Conservation (phyloP, 495 filamentous ascomycete species). For the Penicillium roqueforti region DNA sequence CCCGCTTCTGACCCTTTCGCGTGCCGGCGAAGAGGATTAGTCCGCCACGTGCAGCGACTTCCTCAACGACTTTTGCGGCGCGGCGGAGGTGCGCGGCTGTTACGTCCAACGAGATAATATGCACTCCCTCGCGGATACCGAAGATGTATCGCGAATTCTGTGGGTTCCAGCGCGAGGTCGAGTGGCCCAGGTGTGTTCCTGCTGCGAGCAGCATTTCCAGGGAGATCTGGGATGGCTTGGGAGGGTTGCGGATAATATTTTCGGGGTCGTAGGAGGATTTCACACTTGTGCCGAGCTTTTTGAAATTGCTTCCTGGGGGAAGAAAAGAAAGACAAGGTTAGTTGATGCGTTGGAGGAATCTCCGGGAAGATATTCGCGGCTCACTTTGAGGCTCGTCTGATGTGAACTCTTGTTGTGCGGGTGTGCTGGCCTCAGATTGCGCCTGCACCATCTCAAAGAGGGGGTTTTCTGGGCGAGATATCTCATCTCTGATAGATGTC, state of each 20-base stretch:
- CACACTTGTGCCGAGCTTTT: constrained; percentile 29
- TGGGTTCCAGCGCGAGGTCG: constrained; percentile 92
- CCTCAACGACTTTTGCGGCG: constrained; percentile 82
- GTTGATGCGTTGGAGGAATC: not conserved
- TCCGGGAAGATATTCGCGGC: constrained; percentile 5
- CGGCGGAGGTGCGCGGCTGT: constrained; percentile 85
- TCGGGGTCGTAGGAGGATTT: constrained; percentile 58
- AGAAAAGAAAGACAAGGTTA: not conserved
- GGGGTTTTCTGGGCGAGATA: constrained; percentile 13
- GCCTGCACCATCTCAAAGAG: constrained; percentile 15
- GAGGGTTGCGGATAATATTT: constrained; percentile 63
- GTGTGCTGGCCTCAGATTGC: constrained; percentile 5
- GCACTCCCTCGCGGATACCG: constrained; percentile 82
- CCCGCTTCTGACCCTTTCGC: constrained; percentile 67
- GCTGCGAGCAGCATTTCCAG: constrained; percentile 89
- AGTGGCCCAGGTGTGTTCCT: constrained; percentile 87
- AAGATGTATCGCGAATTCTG: constrained; percentile 93
- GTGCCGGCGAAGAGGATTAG: constrained; percentile 90
- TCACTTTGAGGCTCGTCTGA: constrained; percentile 20
- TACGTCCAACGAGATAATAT: constrained; percentile 87
- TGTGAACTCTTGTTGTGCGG: constrained; percentile 2
- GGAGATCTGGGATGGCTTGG: constrained; percentile 70
- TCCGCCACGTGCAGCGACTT: constrained; percentile 77
- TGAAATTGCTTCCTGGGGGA: constrained; percentile 30
- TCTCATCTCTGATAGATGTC: constrained; percentile 8